A percentile compares a stretch with the other conserved stretches of the same genome.
Evolutionary conservation across 1,284 basidiomycete genomes (phyloP).

Genomic region (Schizophyllum commune): DNA sequence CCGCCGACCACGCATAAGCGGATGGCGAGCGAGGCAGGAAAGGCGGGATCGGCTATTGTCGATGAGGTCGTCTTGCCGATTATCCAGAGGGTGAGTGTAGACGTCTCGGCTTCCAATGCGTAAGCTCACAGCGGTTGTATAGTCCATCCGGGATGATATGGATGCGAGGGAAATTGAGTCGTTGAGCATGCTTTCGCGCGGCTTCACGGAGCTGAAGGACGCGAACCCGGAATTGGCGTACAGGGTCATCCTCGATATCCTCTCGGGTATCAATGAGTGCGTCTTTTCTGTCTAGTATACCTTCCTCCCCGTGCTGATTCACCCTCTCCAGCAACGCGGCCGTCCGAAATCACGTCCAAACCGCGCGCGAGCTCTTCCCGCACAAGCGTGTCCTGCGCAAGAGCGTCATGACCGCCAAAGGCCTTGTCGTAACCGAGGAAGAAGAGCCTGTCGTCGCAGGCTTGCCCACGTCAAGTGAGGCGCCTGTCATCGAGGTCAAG

Average conservation of each 20-base stretch:
- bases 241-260: constrained; percentile 78
- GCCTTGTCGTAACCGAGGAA: constrained; percentile 70
- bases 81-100: constrained; percentile 53
- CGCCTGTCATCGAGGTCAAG: constrained; percentile 18
- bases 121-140: constrained; percentile 13
- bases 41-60: constrained; percentile 66
- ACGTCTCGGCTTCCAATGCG: not conserved
- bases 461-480: constrained; percentile 30
- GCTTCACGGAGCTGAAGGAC: constrained; percentile 78
- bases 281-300: no score
- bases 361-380: constrained; percentile 63
- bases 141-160: constrained; percentile 79
- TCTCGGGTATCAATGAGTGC: constrained; percentile 88
- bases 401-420: constrained; percentile 76
- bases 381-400: constrained; percentile 71
- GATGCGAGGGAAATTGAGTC: constrained; percentile 85
- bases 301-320: no score
- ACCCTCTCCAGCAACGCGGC: constrained; percentile 64
- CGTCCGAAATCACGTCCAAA: constrained; percentile 76
- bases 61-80: constrained; percentile 78
- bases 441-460: constrained; percentile 55
- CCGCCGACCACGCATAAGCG: constrained; percentile 39
- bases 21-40: constrained; percentile 46
- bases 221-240: constrained; percentile 82
- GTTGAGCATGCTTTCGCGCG: constrained; percentile 81